Percentiles rank a stretch among this genome's conserved stretches.
Conservation (phyloP, 2,329 filamentous ascomycete genomes). For the Ambrosiella cleistominuta region DNA sequence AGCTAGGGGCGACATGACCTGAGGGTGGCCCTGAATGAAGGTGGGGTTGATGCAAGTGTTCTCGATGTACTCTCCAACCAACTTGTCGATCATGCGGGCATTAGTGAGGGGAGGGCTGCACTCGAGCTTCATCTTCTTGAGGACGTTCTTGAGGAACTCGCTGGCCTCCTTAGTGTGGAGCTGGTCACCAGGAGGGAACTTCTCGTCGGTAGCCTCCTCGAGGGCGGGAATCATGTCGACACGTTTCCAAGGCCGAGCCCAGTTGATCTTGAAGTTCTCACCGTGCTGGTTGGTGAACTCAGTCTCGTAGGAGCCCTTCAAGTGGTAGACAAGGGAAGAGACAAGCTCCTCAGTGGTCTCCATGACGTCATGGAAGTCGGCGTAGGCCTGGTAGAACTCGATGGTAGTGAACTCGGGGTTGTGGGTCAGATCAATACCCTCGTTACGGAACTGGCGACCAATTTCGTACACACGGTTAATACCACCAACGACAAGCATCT, state of each 20-base stretch:
- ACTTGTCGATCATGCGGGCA: slow-evolving; percentile 87
- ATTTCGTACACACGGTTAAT: slow-evolving; percentile 92
- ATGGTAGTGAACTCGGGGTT: slow-evolving; percentile 92
- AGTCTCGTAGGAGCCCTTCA: slow-evolving; percentile 73
- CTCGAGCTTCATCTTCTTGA: slow-evolving; percentile 81
- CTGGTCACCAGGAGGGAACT: slow-evolving; percentile 77
- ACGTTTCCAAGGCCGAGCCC: slow-evolving; percentile 83
- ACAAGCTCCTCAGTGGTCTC: slow-evolving; percentile 84
- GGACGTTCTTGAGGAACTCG: slow-evolving; percentile 65
- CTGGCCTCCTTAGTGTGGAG: slow-evolving; percentile 81
- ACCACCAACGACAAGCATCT: slow-evolving; percentile 88
- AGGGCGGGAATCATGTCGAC: slow-evolving; percentile 86
- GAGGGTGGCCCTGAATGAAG: slow-evolving; percentile 67
- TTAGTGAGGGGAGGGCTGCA: slow-evolving; percentile 85
- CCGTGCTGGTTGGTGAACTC: slow-evolving; percentile 74
- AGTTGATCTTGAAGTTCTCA: slow-evolving; percentile 82
- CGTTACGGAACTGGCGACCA: slow-evolving; percentile 88
- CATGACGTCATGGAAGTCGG: slow-evolving; percentile 83
- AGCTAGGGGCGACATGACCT: slow-evolving; percentile 51
- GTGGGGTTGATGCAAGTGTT: slow-evolving; percentile 86
- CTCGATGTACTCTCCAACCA: slow-evolving; percentile 89
- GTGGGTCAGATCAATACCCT: slow-evolving; percentile 58
- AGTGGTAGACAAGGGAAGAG: slow-evolving; percentile 69
- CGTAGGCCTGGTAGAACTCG: slow-evolving; percentile 93
- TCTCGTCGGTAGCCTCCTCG: slow-evolving; percentile 78